A percentile compares a stretch with the other conserved stretches of the same genome.
These are phyloP conservation scores for Aspergillus fumigatiaffinis DNA, from an alignment of 2,329 filamentous ascomycete species.

Conservation along the genomic window DNA sequence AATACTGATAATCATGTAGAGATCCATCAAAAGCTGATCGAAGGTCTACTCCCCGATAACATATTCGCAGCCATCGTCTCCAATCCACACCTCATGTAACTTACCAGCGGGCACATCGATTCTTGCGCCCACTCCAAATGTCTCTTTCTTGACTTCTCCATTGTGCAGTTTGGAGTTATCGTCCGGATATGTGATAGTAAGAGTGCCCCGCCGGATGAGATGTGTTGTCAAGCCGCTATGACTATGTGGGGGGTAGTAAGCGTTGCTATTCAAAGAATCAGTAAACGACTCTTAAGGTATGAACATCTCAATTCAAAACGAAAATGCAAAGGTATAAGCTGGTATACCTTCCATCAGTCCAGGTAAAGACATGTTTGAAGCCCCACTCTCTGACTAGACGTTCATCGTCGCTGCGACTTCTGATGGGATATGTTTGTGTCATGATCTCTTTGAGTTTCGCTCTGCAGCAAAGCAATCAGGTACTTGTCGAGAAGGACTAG, in stretches of 20 bases:
- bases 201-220: conserved; percentile 53
- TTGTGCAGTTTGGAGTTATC: conserved; percentile 36
- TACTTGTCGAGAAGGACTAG: not conserved
- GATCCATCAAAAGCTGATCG: not conserved
- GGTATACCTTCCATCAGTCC: conserved; percentile 55
- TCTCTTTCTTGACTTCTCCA: conserved; percentile 45
- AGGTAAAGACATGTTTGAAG: conserved; percentile 58
- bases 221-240: conserved; percentile 57
- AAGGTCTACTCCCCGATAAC: conserved; percentile 52
- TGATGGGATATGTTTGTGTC: conserved; percentile 30
- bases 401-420: conserved; percentile 48
- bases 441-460: conserved; percentile 9
- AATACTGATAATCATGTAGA: not conserved
- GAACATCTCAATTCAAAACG: conserved; percentile 4
- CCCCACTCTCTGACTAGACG: conserved; percentile 55
- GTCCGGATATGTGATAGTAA: conserved; percentile 56
- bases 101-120: conserved; percentile 56
- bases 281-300: not conserved
- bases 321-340: conserved; percentile 9
- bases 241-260: conserved; percentile 57
- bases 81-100: conserved; percentile 60
- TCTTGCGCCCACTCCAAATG: conserved; percentile 51
- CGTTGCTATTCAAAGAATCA: conserved; percentile 41
- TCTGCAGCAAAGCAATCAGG: not conserved
- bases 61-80: conserved; percentile 56